Percentiles rank a stretch among this genome's conserved stretches.
phyloP scores from a whole-genome alignment of 371 early-diverging fungal species.

The Nematocida minor region DNA sequence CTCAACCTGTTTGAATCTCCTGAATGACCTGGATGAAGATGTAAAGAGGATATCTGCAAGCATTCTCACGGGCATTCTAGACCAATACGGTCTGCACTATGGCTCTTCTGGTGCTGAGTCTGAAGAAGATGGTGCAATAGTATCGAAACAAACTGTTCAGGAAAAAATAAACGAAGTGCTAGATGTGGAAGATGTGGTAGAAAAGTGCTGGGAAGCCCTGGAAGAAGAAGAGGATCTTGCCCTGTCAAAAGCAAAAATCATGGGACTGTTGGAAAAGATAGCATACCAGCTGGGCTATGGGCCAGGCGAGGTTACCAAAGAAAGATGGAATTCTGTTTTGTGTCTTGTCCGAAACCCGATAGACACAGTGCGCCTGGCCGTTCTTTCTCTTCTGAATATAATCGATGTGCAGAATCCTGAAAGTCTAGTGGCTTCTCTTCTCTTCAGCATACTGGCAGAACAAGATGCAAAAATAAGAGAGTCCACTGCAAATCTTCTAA shows the following conservation, averaged over 20 bases:
- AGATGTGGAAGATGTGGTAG: conserved; percentile 14
- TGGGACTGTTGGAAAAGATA: conserved; percentile 47
- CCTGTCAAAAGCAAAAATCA: conserved; percentile 55
- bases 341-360: conserved; percentile 45
- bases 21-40: conserved; percentile 61
- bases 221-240: conserved; percentile 59
- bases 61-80: conserved; percentile 47
- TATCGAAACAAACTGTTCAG: too few species aligned
- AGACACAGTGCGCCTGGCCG: conserved; percentile 27
- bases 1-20: conserved; percentile 28
- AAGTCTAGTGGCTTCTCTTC: conserved; percentile 6
- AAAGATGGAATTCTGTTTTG: conserved; percentile 52
- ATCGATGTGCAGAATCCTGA: neutral
- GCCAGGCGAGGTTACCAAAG: neutral
- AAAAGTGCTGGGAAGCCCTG: conserved; percentile 54
- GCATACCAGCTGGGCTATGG: neutral
- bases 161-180: conserved; percentile 7
- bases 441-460: conserved; percentile 52
- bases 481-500: conserved; percentile 31
- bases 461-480: conserved; percentile 46
- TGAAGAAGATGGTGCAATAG: neutral
- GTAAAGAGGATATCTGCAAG: conserved; percentile 61
- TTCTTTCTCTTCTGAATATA: conserved; percentile 2
- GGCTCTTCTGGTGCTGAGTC: neutral
- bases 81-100: neutral